Percentiles rank a stretch among this genome's conserved stretches.
Evolutionary conservation across 2,329 filamentous ascomycete species (phyloP).

Genomic region (Coleophoma eucalyptorum): DNA sequence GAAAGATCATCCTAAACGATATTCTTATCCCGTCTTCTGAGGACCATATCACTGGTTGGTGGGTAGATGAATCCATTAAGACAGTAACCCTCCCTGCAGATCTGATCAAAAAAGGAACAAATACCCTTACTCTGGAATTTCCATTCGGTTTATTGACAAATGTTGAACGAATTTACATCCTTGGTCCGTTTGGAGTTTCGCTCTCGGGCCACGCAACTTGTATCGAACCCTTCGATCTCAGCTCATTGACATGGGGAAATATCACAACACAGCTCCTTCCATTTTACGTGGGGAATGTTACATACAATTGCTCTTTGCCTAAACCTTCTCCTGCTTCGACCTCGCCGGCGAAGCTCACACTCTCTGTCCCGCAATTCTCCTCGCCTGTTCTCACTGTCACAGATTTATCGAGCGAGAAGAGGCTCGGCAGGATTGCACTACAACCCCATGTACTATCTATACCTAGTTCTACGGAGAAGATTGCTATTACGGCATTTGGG

Average conservation of each 20-base stretch:
- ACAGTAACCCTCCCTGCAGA: conserved; percentile 16
- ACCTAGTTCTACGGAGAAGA: conserved; percentile 1
- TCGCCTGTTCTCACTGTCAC: conserved; percentile 19
- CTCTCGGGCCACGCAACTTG: conserved; percentile 7
- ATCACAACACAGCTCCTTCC: conserved; percentile 21
- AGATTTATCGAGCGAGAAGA: not conserved
- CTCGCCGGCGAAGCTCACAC: not conserved
- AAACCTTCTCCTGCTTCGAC: not conserved
- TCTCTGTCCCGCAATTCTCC: conserved; percentile 18
- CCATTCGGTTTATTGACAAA: conserved; percentile 25
- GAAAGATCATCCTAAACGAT: conserved; percentile 18
- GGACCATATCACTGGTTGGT: conserved; percentile 12
- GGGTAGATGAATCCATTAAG: conserved; percentile 28
- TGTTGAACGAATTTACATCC: conserved; percentile 26
- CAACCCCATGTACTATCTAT: conserved; percentile 16
- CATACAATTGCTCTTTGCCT: conserved; percentile 14
- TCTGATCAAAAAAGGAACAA: conserved; percentile 17
- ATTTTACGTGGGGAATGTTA: conserved; percentile 25
- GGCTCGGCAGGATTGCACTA: conserved; percentile 20
- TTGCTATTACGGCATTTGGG: conserved; percentile 21
- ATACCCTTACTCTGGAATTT: conserved; percentile 19
- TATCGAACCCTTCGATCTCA: conserved; percentile 4
- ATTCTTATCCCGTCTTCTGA: conserved; percentile 2
- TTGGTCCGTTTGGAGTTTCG: conserved; percentile 23
- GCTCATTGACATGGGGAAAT: conserved; percentile 21